phyloP scores from a whole-genome alignment of 176 grass and related monocot genomes.

The Hsuehochloa calcarea region DNA sequence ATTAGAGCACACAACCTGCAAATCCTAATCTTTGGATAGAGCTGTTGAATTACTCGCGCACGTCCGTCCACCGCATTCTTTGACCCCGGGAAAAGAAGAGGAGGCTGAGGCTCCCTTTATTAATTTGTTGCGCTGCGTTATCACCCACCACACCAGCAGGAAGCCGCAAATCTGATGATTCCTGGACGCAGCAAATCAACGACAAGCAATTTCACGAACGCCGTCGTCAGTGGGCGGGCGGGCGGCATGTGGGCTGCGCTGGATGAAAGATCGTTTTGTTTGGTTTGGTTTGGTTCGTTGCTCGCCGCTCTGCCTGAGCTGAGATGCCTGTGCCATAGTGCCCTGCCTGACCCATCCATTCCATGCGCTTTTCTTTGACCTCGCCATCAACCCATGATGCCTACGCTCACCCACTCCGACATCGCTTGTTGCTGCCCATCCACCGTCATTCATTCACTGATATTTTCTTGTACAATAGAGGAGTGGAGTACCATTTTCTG shows the following conservation, averaged over 20 bases:
- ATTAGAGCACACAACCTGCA: background rate
- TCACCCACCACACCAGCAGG: background rate
- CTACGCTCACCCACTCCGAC: constrained; percentile 8
- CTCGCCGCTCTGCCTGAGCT: background rate
- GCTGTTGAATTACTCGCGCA: background rate
- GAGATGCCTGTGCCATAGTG: background rate
- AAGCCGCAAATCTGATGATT: constrained; percentile 11
- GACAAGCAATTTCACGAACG: background rate
- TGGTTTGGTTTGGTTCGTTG: background rate
- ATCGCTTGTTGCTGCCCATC: background rate
- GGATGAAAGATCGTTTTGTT: background rate
- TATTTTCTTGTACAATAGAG: background rate
- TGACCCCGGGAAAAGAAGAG: background rate
- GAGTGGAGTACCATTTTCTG: background rate
- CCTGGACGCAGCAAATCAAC: background rate
- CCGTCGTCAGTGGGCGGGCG: background rate
- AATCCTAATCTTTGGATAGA: background rate
- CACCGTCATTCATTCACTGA: background rate
- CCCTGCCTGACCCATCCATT: background rate
- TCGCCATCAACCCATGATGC: background rate
- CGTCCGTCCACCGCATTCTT: constrained; percentile 16
- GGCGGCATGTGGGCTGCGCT: background rate
- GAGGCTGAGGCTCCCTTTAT: too few relatives aligned
- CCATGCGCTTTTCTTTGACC: constrained; percentile 41
- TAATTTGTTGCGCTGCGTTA: background rate